These are phyloP conservation scores for Rosa lucieae DNA, from an alignment of 306 rosid species.

Conservation along the genomic window DNA sequence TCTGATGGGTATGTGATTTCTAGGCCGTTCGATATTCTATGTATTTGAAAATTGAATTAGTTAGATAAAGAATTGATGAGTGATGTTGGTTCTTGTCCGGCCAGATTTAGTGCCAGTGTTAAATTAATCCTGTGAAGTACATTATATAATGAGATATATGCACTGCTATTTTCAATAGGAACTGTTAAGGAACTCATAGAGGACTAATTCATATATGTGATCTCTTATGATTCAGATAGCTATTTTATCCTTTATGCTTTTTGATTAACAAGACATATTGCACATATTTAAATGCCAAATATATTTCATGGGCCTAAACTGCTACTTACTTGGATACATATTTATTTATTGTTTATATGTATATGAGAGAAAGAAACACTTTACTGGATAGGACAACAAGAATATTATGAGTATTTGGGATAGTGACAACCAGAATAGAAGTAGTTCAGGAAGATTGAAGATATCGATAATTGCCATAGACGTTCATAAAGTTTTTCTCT, in stretches of 20 bases:
- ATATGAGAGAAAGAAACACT: background rate
- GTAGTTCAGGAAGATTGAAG: background rate
- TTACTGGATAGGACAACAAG: background rate
- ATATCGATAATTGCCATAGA: background rate
- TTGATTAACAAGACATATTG: background rate
- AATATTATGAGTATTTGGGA: background rate
- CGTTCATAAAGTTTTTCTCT: background rate
- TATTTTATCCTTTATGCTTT: background rate
- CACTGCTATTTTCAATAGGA: background rate
- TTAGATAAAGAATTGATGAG: too few species aligned
- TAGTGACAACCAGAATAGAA: background rate
- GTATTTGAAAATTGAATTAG: too few species aligned
- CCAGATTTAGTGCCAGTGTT: too few species aligned
- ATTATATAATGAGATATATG: background rate
- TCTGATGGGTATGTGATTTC: too few species aligned
- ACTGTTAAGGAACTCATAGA: background rate
- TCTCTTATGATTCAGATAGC: background rate
- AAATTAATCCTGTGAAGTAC: background rate
- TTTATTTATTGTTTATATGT: too few species aligned
- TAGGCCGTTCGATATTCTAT: too few species aligned
- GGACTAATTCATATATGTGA: background rate
- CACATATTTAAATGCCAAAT: background rate
- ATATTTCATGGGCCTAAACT: too few species aligned
- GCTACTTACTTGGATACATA: background rate
- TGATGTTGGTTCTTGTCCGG: too few species aligned